Evolutionary conservation across 306 rosid species (phyloP), one percentile per base, ranked within the genome.

Genomic region (Clitoria ternatea): DNA sequence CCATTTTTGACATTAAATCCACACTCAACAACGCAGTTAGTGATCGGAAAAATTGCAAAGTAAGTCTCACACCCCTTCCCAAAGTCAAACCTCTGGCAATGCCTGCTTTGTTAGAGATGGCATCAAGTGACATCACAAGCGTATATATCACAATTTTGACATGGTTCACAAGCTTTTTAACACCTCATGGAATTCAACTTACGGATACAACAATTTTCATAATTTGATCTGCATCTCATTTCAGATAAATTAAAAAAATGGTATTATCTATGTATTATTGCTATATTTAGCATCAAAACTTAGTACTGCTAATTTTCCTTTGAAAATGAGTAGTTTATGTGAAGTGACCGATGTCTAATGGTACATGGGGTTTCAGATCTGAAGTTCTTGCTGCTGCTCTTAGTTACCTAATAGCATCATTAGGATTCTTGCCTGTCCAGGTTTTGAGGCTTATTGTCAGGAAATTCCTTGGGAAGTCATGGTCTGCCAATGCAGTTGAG

Each of bases 1-100:
- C 97, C 98, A n/a, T 94, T 94, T 89, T 76, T 94, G 87, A 82
- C 86, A 5, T 57, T 89, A 66, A 85, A 94, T 79, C 67, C 36
- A 30, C 68, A 81, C 26, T 90, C 96, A 17, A 57, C 12, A 70
- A 30, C 71, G 40, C 98, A 94, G 68, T 19, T 68, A 59, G 3
- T 77, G 50, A 87, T 89, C 22, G 72, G 71, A 63, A 89, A 84
- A 78, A 63, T 78, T 77, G 69, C 85, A 14, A 76, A 29, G 97
- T 94, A 78, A 73, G 80, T 68, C 29, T 42, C 62, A 45, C 18
- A 19, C 70, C 54, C 44, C 40, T 27, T 29, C 22, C 69, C 26
- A 18, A 18, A 52, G 55, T 32, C 48, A 29, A 26, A 45, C 40
- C 44, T 66, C 22, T 59, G 73, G 72, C 39, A 49, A 6, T 65